Percentiles rank a stretch among this genome's conserved stretches.
Evolutionary conservation across 1,139 yeast genomes (phyloP).

Genomic region (Debaryomyces sp.): DNA sequence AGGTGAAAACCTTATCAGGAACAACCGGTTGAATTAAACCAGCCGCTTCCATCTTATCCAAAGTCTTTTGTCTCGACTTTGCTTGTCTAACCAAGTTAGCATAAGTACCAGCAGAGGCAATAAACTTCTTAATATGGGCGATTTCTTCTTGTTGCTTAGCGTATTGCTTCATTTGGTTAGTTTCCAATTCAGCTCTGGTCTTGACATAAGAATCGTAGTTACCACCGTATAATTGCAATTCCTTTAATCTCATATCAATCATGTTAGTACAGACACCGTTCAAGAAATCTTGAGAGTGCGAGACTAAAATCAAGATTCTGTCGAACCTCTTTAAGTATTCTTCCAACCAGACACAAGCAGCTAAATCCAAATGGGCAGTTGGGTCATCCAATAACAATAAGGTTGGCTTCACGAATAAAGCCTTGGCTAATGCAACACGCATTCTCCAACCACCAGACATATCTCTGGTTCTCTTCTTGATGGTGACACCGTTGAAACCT

Average conservation of each 20-base stretch:
- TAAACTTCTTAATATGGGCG: constrained; percentile 95
- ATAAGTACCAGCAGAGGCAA: constrained; percentile 99
- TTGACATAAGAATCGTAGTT: constrained; percentile 96
- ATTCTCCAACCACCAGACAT: constrained; percentile 99
- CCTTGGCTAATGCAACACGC: constrained; percentile 89
- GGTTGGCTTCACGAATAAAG: constrained; percentile 86
- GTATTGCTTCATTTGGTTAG: constrained; percentile 98
- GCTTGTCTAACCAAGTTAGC: constrained; percentile 99
- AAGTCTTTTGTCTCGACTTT: constrained; percentile 97
- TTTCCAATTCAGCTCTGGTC: constrained; percentile 92
- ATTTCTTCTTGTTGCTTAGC: constrained; percentile 98
- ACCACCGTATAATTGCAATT: constrained; percentile 86
- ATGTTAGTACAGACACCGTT: constrained; percentile 98
- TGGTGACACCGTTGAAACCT: constrained; percentile 85
- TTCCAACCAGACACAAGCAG: constrained; percentile 99
- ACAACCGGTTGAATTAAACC: constrained; percentile 94
- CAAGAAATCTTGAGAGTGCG: constrained; percentile 99
- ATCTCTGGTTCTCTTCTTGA: constrained; percentile 88
- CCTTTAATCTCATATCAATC: constrained; percentile 92
- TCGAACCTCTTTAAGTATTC: constrained; percentile 95
- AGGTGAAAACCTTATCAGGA: constrained; percentile 89
- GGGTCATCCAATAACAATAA: constrained; percentile 92
- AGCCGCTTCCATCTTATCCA: constrained; percentile 99
- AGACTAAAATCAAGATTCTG: constrained; percentile 89
- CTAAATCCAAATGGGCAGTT: constrained; percentile 98